Evolutionary conservation across 495 filamentous ascomycete species (phyloP), one percentile per base, ranked within the genome.

Genomic region (Talaromyces liani): DNA sequence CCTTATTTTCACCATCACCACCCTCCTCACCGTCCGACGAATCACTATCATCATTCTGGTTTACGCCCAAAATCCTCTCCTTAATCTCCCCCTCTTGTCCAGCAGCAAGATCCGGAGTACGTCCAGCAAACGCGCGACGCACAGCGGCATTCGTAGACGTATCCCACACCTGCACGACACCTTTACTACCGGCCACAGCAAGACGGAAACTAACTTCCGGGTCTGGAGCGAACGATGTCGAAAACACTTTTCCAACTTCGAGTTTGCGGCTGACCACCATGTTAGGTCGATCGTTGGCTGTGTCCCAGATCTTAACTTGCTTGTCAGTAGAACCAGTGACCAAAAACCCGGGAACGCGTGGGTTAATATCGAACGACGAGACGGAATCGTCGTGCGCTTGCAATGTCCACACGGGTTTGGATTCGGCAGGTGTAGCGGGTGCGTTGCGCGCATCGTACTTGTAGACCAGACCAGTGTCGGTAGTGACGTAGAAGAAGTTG

Each of bases 221-320:
- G 71, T 99, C 95, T 0, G 94, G 92, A 8, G 88, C 95, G 69
- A 97, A 99, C 39, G 78, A 79, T 1, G 92, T 89, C 22, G 91
- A 91, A 72, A 99, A 99, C 49, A 99, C 88, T 79, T 92, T 96
- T 54, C 94, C 94, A 12, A 98, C 89, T 29, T 91, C 95, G 39
- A 97, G 78, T 75, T 98, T 90, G 33, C 94, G 87, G 7, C 90
- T 89, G 6, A 96, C 91, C 0, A 99, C 91, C 84, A 99, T 90
- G 64, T 85, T 88, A 3, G 93, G 93, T 64, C 77, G 78, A 47
- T 82, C 78, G n/a, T 89, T 70, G 64, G 87, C 83, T 62, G 96
- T 85, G 71, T 96, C 96, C 94, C 94, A 99, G 53, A 99, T 80
- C 82, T 99, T 99, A 54, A 98, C 91, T 24, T 87, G 87, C 81